A percentile compares a stretch with the other conserved stretches of the same genome.
Evolutionary conservation across 73 alveolate species (phyloP).

Genomic region (Paramecium caudatum): DNA sequence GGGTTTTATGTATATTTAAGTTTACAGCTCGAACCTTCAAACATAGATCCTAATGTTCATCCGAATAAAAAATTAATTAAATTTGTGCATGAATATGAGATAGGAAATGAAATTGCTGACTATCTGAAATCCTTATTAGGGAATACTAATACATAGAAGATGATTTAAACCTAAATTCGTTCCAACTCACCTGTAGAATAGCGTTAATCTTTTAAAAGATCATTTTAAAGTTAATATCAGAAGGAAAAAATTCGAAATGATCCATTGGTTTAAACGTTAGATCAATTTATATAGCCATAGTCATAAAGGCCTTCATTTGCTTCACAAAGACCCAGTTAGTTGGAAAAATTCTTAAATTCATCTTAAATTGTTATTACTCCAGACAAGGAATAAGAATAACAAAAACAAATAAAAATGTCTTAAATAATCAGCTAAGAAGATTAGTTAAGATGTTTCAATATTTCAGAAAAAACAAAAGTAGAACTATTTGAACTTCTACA

Average conservation of each 20-base stretch:
- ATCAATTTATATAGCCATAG: too few species aligned
- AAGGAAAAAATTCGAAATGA: conserved; percentile 28
- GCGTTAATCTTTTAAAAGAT: not conserved
- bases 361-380: too few species aligned
- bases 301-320: too few species aligned
- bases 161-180: not conserved
- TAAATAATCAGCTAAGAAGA: not conserved
- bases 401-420: too few species aligned
- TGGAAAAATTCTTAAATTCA: too few species aligned
- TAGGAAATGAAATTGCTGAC: conserved; percentile 77
- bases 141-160: not conserved
- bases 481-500: conserved; percentile 1
- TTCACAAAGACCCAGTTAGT: too few species aligned
- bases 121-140: not conserved
- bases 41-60: conserved; percentile 92
- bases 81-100: conserved; percentile 83
- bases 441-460: not conserved
- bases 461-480: not conserved
- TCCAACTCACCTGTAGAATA: not conserved
- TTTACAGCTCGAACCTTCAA: conserved; percentile 79
- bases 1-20: conserved; percentile 85
- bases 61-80: conserved; percentile 90
- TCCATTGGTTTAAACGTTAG: conserved; percentile 18
- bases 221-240: conserved; percentile 2
- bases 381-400: too few species aligned